Evolutionary conservation across 164 flowering plant species (phyloP), one percentile per base, ranked within the genome.

Genomic region (Vitis cinerea): DNA sequence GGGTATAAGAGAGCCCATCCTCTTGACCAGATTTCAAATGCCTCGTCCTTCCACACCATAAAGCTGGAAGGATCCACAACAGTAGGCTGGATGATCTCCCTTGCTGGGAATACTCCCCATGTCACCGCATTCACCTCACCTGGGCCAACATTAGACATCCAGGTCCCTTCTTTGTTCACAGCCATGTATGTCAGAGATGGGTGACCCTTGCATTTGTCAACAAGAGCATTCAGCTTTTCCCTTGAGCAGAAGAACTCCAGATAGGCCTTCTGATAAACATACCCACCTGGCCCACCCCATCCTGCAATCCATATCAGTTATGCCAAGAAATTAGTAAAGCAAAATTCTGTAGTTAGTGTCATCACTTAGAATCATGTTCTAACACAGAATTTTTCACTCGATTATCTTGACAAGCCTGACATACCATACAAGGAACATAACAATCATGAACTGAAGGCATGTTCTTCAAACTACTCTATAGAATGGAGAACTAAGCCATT

Each of bases 101-200:
- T 89, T 50, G 86, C 94, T 15, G 95, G 94, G 83, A 94, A 94
- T 47, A 87, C 97, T 67, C 98, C 98, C 98, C 98, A 94, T 17
- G 98, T 92, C 60, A 92, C 93, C 2, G 97, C 98, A 77, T 94
- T 94, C 65, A 92, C 93, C 63, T 77, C 84, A 63, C 68, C 63
- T 14, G 76, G 61, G 54, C 69, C 77, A 23, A 79, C 66, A 58
- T 94, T 92, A 8, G 97, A 87, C 30, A 85, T 56, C 80, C 71
- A 79, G 3, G 49, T 72, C 31, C 92, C 95, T 63, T 72, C 87
- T 75, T 88, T 90, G 80, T 85, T 86, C 71, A 89, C 89, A 54
- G 98, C 97, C 67, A 92, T 79, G 79, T 86, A 94, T 59, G 97
- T 90, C 27, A 89, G 74, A 49, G 66, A 80, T 27, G 94, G 87